Conservation (phyloP, 129 eudicot genomes). For the Artemisia argyi region DNA sequence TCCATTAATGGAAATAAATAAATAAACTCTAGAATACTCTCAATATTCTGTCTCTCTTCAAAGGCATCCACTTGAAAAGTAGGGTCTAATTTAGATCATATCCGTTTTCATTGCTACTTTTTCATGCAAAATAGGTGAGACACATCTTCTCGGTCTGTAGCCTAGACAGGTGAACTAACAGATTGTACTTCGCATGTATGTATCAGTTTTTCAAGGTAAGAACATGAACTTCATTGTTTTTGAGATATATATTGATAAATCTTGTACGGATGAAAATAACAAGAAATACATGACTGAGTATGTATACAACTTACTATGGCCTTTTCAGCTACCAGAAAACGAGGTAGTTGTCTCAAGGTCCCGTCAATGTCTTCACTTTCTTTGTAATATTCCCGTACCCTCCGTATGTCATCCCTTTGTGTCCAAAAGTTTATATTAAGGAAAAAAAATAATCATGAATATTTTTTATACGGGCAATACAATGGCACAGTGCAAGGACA, state of each 20-base stretch:
- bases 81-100: conserved; percentile 19
- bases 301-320: conserved; percentile 69
- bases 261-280: background rate
- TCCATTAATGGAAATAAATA: background rate
- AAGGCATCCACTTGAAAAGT: background rate
- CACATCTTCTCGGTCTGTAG: too few relatives aligned
- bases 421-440: conserved; percentile 45
- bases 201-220: background rate
- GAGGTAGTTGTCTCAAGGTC: conserved; percentile 81
- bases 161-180: too few relatives aligned
- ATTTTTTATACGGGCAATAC: background rate
- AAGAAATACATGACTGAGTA: conserved; percentile 11
- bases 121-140: background rate
- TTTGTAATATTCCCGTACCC: conserved; percentile 78
- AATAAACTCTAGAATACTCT: background rate
- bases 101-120: background rate
- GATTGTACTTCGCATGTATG: too few relatives aligned
- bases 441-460: conserved; percentile 17
- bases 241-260: background rate
- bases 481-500: background rate
- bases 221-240: background rate
- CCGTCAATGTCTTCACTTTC: conserved; percentile 87
- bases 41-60: background rate
- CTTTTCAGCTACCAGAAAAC: conserved; percentile 83
- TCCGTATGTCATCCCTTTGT: conserved; percentile 74